phyloP scores from a whole-genome alignment of 2,329 filamentous ascomycete species.

The Macrophomina pseudophaseolina region DNA sequence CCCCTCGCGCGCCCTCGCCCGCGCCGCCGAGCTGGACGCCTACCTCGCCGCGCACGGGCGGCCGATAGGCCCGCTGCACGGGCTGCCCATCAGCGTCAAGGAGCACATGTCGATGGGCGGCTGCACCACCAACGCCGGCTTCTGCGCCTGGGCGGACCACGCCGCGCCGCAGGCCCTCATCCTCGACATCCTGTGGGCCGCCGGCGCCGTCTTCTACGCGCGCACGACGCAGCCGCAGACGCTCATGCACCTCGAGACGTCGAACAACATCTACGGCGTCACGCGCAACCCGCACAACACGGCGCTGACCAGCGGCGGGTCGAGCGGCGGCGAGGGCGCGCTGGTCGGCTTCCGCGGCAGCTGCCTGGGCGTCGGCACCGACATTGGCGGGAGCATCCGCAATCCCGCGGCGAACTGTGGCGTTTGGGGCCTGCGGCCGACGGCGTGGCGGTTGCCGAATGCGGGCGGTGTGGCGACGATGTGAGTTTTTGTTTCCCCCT shows the following conservation, averaged over 20 bases:
- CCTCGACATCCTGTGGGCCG: conserved; percentile 33
- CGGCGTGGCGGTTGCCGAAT: conserved; percentile 45
- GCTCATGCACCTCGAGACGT: conserved; percentile 59
- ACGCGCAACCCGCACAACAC: conserved; percentile 62
- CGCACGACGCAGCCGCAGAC: conserved; percentile 62
- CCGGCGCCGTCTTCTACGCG: conserved; percentile 58
- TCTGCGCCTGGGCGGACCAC: conserved; percentile 50
- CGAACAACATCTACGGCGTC: conserved; percentile 55
- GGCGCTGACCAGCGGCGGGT: conserved; percentile 57
- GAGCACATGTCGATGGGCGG: conserved; percentile 59
- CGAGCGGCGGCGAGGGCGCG: conserved; percentile 63
- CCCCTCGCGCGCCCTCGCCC: conserved; percentile 41
- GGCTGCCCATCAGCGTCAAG: conserved; percentile 57
- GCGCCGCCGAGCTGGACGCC: conserved; percentile 39
- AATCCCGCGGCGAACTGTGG: conserved; percentile 27
- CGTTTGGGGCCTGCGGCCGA: conserved; percentile 37
- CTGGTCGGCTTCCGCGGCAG: conserved; percentile 58
- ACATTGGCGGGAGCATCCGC: conserved; percentile 29
- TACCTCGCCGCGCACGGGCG: conserved; percentile 39
- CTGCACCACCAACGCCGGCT: conserved; percentile 55
- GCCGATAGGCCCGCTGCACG: conserved; percentile 52
- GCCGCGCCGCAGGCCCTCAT: conserved; percentile 30
- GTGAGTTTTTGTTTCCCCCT: conserved; percentile 26
- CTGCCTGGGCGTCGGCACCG: conserved; percentile 54
- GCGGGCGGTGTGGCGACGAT: conserved; percentile 45